A percentile compares a stretch with the other conserved stretches of the same genome.
Conservation (phyloP, 306 rosid genomes). For the Cucumis hystrix region DNA sequence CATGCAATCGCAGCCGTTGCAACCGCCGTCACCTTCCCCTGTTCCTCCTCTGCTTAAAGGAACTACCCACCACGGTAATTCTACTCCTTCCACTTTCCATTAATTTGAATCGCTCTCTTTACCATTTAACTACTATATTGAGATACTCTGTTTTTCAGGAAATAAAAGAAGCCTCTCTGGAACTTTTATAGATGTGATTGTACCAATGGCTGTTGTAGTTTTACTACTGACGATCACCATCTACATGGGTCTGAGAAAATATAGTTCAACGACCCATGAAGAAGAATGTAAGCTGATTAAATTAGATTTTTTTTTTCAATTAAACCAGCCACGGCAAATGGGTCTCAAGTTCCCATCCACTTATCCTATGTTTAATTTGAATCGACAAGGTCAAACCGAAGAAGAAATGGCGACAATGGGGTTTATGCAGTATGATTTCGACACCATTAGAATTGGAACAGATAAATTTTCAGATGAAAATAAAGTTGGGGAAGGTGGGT, state of each 20-base stretch:
- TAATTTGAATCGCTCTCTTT: too few relatives aligned
- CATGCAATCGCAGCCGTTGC: not conserved
- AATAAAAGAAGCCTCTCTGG: not conserved
- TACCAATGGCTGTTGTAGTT: not conserved
- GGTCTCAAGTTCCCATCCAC: too few relatives aligned
- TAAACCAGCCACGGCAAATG: too few relatives aligned
- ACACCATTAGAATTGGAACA: conserved; percentile 20
- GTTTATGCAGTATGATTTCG: conserved; percentile 17
- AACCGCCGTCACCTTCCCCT: not conserved
- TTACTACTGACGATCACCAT: not conserved
- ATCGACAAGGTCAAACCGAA: not conserved
- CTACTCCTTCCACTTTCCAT: not conserved
- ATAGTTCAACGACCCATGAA: not conserved
- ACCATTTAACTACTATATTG: too few relatives aligned
- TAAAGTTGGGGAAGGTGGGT: conserved; percentile 50
- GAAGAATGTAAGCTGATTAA: not conserved
- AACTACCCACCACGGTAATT: not conserved
- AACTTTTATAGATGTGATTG: not conserved
- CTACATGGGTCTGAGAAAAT: not conserved
- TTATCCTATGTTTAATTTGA: not conserved
- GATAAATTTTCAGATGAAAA: conserved; percentile 30
- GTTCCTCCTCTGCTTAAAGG: not conserved
- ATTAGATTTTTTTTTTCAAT: too few relatives aligned
- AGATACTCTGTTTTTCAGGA: not conserved
- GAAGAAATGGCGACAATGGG: conserved; percentile 9